Conservation (phyloP, 2,329 filamentous ascomycete genomes). For the Sporothrix schenckii region DNA sequence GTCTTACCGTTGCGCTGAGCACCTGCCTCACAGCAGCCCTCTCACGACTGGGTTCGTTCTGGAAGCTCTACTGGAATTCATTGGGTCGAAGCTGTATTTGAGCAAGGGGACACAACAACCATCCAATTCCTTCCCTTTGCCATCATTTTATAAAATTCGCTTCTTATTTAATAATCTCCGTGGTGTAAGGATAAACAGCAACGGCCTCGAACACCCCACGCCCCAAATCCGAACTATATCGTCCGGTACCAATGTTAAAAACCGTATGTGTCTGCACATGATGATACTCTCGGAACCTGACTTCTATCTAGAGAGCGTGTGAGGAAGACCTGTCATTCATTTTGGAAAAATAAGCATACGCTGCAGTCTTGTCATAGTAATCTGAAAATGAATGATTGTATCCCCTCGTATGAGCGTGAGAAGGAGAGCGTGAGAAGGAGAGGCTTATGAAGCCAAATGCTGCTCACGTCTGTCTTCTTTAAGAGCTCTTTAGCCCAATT, state of each 20-base stretch:
- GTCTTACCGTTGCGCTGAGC: neutral
- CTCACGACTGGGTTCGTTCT: neutral
- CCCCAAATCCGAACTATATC: neutral
- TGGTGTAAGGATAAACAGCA: conserved; percentile 1
- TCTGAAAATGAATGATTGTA: no score
- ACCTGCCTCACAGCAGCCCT: conserved; percentile 12
- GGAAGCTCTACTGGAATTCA: neutral
- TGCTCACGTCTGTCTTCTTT: no score
- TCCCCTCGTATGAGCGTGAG: no score
- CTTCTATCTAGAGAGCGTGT: no score
- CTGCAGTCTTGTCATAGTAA: no score
- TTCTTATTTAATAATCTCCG: neutral
- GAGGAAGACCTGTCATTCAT: no score
- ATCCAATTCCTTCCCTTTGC: neutral
- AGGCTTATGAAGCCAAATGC: no score
- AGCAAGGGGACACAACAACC: neutral
- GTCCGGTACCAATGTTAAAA: neutral
- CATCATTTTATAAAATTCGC: neutral
- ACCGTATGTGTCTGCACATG: no score
- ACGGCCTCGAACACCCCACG: neutral
- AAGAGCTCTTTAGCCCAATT: neutral
- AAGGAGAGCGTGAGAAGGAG: no score
- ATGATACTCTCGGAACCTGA: no score
- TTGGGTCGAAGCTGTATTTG: neutral
- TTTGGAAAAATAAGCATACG: no score